Evolutionary conservation across 2,329 filamentous ascomycete genomes (phyloP).

Genomic region (Fusarium pseudocircinatum): DNA sequence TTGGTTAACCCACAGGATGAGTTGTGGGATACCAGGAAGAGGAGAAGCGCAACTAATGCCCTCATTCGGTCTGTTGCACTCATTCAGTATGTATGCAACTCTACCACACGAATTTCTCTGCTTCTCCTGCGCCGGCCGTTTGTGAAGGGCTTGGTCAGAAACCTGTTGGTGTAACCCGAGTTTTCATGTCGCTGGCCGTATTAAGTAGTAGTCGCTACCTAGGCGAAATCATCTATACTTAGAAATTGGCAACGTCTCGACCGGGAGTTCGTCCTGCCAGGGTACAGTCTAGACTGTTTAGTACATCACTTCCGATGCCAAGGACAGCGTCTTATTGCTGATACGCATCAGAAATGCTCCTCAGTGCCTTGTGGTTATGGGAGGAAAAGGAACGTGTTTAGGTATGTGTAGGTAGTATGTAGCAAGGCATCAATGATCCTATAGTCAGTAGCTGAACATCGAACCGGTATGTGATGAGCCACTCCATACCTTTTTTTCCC

Average conservation of each 20-base stretch:
- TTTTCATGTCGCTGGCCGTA: slow-evolving; percentile 2
- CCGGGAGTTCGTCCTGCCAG: not conserved
- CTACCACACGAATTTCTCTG: not conserved
- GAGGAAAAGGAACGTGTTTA: not conserved
- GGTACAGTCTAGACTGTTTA: not conserved
- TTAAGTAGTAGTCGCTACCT: slow-evolving; percentile 2
- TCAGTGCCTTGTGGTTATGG: not conserved
- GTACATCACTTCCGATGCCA: slow-evolving; percentile 16
- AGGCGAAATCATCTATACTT: slow-evolving; percentile 32
- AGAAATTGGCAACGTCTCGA: slow-evolving; percentile 6
- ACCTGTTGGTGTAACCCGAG: slow-evolving; percentile 15
- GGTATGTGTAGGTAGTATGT: not conserved
- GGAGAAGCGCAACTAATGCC: not conserved
- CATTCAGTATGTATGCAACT: not conserved
- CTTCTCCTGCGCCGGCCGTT: not conserved
- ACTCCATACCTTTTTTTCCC: not conserved
- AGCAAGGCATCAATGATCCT: not conserved
- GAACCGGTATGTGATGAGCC: slow-evolving; percentile 20
- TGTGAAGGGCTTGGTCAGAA: not conserved
- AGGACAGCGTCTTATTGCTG: slow-evolving; percentile 5
- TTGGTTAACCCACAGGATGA: not conserved
- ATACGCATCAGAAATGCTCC: not conserved
- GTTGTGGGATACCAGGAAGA: not conserved
- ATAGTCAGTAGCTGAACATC: not conserved
- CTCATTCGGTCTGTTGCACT: not conserved